phyloP scores from a whole-genome alignment of 2,329 filamentous ascomycete genomes.

The Fusarium azukiicola region DNA sequence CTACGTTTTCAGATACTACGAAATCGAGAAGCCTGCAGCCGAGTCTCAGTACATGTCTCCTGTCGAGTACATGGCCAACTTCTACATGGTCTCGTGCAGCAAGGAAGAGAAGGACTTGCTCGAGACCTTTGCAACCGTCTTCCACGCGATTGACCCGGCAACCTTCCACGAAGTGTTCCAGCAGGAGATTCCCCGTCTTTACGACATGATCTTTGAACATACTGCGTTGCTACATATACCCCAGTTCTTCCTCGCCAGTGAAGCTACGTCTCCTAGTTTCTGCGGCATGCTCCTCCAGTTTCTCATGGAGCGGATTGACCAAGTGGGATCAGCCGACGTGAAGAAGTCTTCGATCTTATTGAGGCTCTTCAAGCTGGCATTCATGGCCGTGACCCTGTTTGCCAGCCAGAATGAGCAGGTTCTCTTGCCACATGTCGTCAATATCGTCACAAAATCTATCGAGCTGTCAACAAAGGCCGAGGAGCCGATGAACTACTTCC shows the following conservation, averaged over 20 bases:
- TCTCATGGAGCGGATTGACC: slow-evolving; percentile 96
- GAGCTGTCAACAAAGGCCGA: slow-evolving; percentile 97
- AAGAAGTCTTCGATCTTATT: slow-evolving; percentile 96
- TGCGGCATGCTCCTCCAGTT: slow-evolving; percentile 99
- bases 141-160: slow-evolving; percentile 98
- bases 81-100: slow-evolving; percentile 95
- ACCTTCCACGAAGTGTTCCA: slow-evolving; percentile 99
- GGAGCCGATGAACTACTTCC: slow-evolving; percentile 99
- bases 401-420: slow-evolving; percentile 97
- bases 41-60: slow-evolving; percentile 90
- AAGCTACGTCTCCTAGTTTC: slow-evolving; percentile 98
- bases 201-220: slow-evolving; percentile 99
- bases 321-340: slow-evolving; percentile 95
- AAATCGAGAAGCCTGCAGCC: slow-evolving; percentile 88
- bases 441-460: slow-evolving; percentile 98
- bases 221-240: slow-evolving; percentile 96
- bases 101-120: slow-evolving; percentile 99
- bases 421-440: slow-evolving; percentile 95
- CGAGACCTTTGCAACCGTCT: slow-evolving; percentile 98
- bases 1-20: slow-evolving; percentile 98
- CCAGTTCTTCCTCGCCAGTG: slow-evolving; percentile 99
- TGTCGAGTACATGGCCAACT: slow-evolving; percentile 95
- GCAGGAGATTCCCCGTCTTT: slow-evolving; percentile 97
- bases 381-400: slow-evolving; percentile 99
- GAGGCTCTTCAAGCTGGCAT: slow-evolving; percentile 97